Evolutionary conservation across 1,284 basidiomycete species (phyloP).

Genomic region (Veloboletus limbatus): DNA sequence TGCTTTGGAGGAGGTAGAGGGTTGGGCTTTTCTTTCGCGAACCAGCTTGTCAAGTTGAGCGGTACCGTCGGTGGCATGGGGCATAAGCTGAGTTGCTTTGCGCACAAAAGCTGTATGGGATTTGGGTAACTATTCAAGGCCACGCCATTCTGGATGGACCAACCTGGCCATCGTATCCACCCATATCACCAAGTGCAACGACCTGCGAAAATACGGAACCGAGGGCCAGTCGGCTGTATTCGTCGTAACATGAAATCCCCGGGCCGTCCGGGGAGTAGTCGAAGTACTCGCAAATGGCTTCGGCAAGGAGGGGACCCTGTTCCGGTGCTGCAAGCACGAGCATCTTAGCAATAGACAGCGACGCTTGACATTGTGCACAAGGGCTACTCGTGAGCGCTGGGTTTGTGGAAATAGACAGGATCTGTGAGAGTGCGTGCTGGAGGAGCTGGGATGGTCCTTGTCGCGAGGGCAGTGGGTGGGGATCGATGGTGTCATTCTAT

Average conservation of each 20-base stretch:
- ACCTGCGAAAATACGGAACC: conserved; percentile 63
- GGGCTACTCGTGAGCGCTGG: conserved; percentile 46
- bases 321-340: conserved; percentile 60
- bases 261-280: conserved; percentile 44
- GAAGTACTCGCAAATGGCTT: conserved; percentile 58
- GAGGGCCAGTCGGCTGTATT: conserved; percentile 43
- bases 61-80: conserved; percentile 46
- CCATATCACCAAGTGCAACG: conserved; percentile 56
- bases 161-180: conserved; percentile 65
- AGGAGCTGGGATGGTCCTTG: too few species aligned
- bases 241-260: conserved; percentile 51
- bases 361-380: conserved; percentile 54
- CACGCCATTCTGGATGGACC: too few species aligned
- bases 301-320: conserved; percentile 53
- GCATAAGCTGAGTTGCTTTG: too few species aligned
- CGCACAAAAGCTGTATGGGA: too few species aligned
- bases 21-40: conserved; percentile 61
- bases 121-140: too few species aligned
- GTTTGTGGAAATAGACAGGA: conserved; percentile 55
- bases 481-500: conserved; percentile 58
- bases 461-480: conserved; percentile 57
- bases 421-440: too few species aligned
- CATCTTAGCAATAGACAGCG: conserved; percentile 62
- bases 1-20: conserved; percentile 53
- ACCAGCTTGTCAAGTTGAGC: conserved; percentile 52